Base-by-base conservation (phyloP, 305 asterid species). In the Rubia balearica region DNA sequence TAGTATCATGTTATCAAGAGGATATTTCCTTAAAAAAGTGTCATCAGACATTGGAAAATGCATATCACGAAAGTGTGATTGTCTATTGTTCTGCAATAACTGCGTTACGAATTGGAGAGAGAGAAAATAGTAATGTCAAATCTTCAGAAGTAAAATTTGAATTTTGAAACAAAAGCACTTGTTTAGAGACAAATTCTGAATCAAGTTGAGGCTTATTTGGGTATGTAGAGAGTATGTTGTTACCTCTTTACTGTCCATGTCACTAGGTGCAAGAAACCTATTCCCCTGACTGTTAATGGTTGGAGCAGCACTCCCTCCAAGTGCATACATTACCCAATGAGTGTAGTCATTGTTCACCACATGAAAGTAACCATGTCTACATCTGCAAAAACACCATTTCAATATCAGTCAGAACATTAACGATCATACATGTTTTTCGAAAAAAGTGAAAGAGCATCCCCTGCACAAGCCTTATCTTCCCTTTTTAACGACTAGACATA, bases 291-390 rank as follows among this genome's bases (percentile, higher is more conserved):
- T 87, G 62, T 92, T 90, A 83, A 92, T 92, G 3, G 98, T 92
- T 0, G 96, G 98, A 59, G 78, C 56, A 43, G 97, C 98, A 79
- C 98, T 92, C 10, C 98, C 98, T 12, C 98, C 98, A 73, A 92
- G 83, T 2, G 98, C 98, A 75, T 92, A 92, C 98, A 88, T 92
- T 79, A 87, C 86, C 98, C 98, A 92, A 66, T 87, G 94, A 43
- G 98, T 92, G 55, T 92, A 92, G 86, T 92, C 98, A 82, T 92
- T 92, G 80, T 92, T 92, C 79, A 88, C 98, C 74, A 92, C 96
- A 79, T 92, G 97, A 71, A 92, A 92, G 71, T 92, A 88, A 27
- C 98, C 98, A 76, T 88, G 95, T 30, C 98, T 88, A 76, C 98
- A 92, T 77, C 98, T 90, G 87, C 21, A 17, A 51, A 14, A 30